phyloP scores from a whole-genome alignment of 352 stramenopile genomes.

The Pythium oligandrum region DNA sequence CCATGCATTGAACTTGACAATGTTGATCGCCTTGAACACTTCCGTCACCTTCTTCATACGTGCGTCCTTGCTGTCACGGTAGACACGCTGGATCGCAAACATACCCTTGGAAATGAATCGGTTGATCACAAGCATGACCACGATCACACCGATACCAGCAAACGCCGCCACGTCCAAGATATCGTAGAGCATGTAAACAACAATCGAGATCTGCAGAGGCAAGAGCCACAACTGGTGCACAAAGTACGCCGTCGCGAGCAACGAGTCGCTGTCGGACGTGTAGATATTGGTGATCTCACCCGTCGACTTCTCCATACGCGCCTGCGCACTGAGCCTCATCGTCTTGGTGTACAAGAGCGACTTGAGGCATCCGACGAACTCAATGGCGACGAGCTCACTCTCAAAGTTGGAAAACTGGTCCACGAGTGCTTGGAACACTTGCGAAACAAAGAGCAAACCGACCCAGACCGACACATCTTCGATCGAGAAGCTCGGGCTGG shows the following conservation, averaged over 20 bases:
- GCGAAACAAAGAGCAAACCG: slow-evolving; percentile 25
- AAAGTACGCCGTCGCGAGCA: slow-evolving; percentile 29
- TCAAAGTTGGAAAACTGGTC: slow-evolving; percentile 36
- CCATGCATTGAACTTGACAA: slow-evolving; percentile 94
- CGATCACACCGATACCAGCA: slow-evolving; percentile 34
- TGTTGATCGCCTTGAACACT: slow-evolving; percentile 70
- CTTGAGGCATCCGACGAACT: slow-evolving; percentile 44
- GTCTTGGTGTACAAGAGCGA: slow-evolving; percentile 41
- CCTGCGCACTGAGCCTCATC: slow-evolving; percentile 28
- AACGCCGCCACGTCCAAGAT: slow-evolving; percentile 32
- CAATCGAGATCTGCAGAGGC: slow-evolving; percentile 37
- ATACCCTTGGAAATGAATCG: slow-evolving; percentile 29
- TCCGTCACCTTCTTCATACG: slow-evolving; percentile 57
- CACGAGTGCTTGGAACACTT: slow-evolving; percentile 36
- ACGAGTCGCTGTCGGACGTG: slow-evolving; percentile 31
- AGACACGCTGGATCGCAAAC: slow-evolving; percentile 22
- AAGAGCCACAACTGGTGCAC: slow-evolving; percentile 62
- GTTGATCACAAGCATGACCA: slow-evolving; percentile 29
- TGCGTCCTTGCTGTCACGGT: slow-evolving; percentile 36
- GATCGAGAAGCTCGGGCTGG: slow-evolving; percentile 13
- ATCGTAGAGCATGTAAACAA: slow-evolving; percentile 39
- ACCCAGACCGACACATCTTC: slow-evolving; percentile 25
- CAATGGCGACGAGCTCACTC: slow-evolving; percentile 37
- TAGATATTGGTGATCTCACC: slow-evolving; percentile 51
- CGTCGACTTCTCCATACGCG: slow-evolving; percentile 32